Evolutionary conservation across 73 alveolate species (phyloP).

Genomic region (Stentor roeselii): DNA sequence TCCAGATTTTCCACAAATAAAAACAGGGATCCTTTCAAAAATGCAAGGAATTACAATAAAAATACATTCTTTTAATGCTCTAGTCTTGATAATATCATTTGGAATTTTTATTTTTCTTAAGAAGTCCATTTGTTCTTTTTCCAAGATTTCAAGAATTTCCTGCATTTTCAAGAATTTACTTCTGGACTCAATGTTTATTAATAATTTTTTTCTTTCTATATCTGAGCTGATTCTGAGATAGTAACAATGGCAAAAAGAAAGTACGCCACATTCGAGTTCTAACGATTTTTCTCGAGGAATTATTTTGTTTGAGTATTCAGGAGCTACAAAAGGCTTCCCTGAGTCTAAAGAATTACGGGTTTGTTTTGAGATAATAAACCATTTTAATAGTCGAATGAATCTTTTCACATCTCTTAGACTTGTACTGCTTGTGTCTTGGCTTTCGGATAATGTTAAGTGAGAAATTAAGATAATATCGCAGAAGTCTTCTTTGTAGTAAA

Average conservation of each 20-base stretch:
- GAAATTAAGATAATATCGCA: neutral
- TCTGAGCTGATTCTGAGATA: slow-evolving; percentile 42
- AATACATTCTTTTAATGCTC: slow-evolving; percentile 53
- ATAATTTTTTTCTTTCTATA: slow-evolving; percentile 39
- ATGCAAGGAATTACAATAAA: slow-evolving; percentile 51
- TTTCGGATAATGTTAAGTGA: neutral
- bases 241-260: slow-evolving; percentile 47
- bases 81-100: slow-evolving; percentile 43
- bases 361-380: slow-evolving; percentile 30
- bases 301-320: slow-evolving; percentile 41
- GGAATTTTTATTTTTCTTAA: slow-evolving; percentile 37
- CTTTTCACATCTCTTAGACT: slow-evolving; percentile 31
- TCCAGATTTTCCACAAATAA: slow-evolving; percentile 73
- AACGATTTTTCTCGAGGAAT: slow-evolving; percentile 35
- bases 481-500: too few relatives aligned
- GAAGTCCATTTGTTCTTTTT: slow-evolving; percentile 51
- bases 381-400: slow-evolving; percentile 11
- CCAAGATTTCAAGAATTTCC: slow-evolving; percentile 35
- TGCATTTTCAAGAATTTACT: slow-evolving; percentile 19
- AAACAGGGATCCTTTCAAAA: slow-evolving; percentile 48
- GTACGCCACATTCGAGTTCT: slow-evolving; percentile 50
- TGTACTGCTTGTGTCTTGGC: neutral
- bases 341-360: neutral
- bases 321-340: slow-evolving; percentile 25
- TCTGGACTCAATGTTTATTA: slow-evolving; percentile 32